These are phyloP conservation scores for Priceomyces carsonii DNA, from an alignment of 805 yeast genomes.

Conservation along the genomic window DNA sequence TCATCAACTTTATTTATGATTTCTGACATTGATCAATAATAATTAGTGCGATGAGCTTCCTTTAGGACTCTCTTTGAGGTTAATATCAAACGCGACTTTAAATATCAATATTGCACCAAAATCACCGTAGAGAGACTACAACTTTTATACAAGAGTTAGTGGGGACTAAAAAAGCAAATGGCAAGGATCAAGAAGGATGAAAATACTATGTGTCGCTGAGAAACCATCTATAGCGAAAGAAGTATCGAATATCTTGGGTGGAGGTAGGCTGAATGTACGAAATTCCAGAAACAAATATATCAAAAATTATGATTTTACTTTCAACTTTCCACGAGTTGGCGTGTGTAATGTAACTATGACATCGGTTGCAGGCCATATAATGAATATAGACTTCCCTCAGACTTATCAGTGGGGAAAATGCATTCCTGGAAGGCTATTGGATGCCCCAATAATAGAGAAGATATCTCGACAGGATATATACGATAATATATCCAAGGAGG, in stretches of 20 bases:
- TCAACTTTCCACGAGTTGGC: constrained; percentile 62
- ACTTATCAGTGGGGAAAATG: constrained; percentile 67
- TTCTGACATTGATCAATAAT: constrained; percentile 5
- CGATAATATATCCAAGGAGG: constrained; percentile 66
- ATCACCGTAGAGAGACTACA: background rate
- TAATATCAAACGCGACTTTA: constrained; percentile 2
- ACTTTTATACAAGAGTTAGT: background rate
- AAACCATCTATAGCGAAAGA: constrained; percentile 93
- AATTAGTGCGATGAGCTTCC: background rate
- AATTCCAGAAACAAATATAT: constrained; percentile 59
- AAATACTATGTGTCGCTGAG: constrained; percentile 92
- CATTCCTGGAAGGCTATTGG: constrained; percentile 64
- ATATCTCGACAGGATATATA: constrained; percentile 51
- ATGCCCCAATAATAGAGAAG: constrained; percentile 59
- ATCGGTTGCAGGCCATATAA: constrained; percentile 85
- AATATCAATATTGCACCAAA: constrained; percentile 1
- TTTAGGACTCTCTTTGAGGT: background rate
- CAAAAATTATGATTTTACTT: constrained; percentile 77
- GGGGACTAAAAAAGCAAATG: background rate
- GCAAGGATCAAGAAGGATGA: constrained; percentile 44
- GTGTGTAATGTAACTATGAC: constrained; percentile 85
- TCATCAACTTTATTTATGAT: constrained; percentile 13
- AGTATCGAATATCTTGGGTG: constrained; percentile 73
- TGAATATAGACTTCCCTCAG: constrained; percentile 62
- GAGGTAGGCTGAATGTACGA: constrained; percentile 57